Evolutionary conservation across 345 rosid species (phyloP).

Genomic region (Combretum micranthum): DNA sequence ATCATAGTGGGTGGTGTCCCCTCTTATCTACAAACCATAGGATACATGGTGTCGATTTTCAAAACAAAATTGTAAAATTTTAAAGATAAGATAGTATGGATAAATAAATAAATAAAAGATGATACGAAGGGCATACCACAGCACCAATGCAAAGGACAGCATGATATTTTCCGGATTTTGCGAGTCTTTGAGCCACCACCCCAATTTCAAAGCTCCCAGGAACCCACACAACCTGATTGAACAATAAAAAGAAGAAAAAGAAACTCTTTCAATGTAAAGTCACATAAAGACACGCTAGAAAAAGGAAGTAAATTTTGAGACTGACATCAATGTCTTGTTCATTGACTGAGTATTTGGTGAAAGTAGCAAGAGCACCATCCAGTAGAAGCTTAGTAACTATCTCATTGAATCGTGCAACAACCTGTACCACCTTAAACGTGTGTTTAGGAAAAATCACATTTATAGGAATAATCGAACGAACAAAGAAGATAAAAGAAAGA

Average conservation of each 20-base stretch:
- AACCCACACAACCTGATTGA: slow-evolving; percentile 83
- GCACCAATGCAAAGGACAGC: slow-evolving; percentile 91
- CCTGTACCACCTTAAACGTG: slow-evolving; percentile 26
- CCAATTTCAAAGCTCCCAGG: slow-evolving; percentile 91
- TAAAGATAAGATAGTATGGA: background rate
- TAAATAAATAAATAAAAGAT: background rate
- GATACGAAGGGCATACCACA: slow-evolving; percentile 55
- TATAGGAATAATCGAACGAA: background rate
- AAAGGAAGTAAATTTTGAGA: background rate
- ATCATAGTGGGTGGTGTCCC: slow-evolving; percentile 94
- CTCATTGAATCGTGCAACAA: slow-evolving; percentile 95
- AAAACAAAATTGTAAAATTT: too few relatives aligned
- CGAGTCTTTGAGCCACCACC: slow-evolving; percentile 64
- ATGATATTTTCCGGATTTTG: slow-evolving; percentile 63
- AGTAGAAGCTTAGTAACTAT: slow-evolving; percentile 71
- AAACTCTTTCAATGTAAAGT: background rate
- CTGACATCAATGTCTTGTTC: slow-evolving; percentile 80
- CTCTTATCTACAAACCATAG: slow-evolving; percentile 60
- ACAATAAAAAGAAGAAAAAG: slow-evolving; percentile 2
- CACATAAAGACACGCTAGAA: background rate
- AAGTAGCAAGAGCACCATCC: slow-evolving; percentile 86
- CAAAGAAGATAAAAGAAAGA: background rate
- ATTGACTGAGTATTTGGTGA: slow-evolving; percentile 67
- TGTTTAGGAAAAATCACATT: background rate
- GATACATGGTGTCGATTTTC: background rate